These are phyloP conservation scores for Fusarium siculi DNA, from an alignment of 2,329 filamentous ascomycete species.

Conservation along the genomic window DNA sequence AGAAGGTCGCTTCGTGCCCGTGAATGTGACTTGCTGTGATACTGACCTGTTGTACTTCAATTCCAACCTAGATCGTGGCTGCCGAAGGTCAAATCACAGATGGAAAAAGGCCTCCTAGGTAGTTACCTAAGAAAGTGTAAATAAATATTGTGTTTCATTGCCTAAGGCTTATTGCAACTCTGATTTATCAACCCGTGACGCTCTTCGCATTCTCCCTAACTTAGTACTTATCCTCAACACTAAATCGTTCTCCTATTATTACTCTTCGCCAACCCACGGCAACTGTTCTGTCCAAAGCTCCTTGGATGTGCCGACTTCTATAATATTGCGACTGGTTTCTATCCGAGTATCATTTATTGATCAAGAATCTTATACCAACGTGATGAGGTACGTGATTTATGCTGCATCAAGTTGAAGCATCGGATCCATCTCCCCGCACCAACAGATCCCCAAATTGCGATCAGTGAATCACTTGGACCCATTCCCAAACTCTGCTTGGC, in stretches of 20 bases:
- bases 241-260: background rate
- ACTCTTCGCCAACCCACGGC: background rate
- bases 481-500: slow-evolving; percentile 23
- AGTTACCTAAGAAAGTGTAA: background rate
- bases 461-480: slow-evolving; percentile 28
- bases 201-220: slow-evolving; percentile 5
- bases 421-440: slow-evolving; percentile 27
- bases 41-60: background rate
- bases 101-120: background rate
- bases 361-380: background rate
- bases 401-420: background rate
- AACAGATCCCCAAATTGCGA: slow-evolving; percentile 16
- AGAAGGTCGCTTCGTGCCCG: background rate
- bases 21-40: background rate
- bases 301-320: background rate
- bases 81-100: background rate
- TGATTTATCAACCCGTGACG: background rate
- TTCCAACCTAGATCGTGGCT: background rate
- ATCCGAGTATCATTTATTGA: background rate
- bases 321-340: background rate
- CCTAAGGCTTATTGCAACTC: background rate
- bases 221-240: background rate
- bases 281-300: background rate
- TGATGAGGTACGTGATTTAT: slow-evolving; percentile 32
- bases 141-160: background rate